phyloP scores from a whole-genome alignment of 129 eudicot genomes.

The Artemisia argyi region DNA sequence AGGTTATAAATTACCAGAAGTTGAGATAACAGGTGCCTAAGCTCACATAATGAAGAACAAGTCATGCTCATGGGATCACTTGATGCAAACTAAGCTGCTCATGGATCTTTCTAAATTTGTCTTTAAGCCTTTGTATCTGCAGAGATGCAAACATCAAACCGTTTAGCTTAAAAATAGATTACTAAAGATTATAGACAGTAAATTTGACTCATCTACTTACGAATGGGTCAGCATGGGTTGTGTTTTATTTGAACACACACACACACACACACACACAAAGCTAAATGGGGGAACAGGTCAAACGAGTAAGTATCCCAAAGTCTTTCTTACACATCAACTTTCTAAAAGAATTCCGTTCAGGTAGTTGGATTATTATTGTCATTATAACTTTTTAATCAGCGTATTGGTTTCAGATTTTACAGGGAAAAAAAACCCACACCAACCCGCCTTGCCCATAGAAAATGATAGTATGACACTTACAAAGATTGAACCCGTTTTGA shows the following conservation, averaged over 20 bases:
- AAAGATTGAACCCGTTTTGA: not conserved
- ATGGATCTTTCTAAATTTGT: slow-evolving; percentile 76
- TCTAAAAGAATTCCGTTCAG: too few relatives aligned
- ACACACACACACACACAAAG: too few relatives aligned
- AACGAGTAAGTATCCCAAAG: not conserved
- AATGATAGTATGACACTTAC: too few relatives aligned
- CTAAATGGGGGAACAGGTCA: not conserved
- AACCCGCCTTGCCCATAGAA: too few relatives aligned
- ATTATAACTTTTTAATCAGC: not conserved
- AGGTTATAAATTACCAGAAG: slow-evolving; percentile 4
- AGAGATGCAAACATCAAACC: slow-evolving; percentile 7
- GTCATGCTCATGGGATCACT: slow-evolving; percentile 34
- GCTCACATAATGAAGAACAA: slow-evolving; percentile 9
- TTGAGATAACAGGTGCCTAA: not conserved
- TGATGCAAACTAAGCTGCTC: slow-evolving; percentile 66
- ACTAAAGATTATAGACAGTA: not conserved
- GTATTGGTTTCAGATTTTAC: too few relatives aligned
- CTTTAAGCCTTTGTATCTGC: slow-evolving; percentile 87
- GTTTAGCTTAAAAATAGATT: not conserved
- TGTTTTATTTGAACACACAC: too few relatives aligned
- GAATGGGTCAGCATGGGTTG: not conserved
- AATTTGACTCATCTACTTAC: not conserved
- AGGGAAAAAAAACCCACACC: too few relatives aligned
- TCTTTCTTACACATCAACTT: not conserved
- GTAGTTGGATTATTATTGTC: too few relatives aligned